A percentile compares a stretch with the other conserved stretches of the same genome.
Evolutionary conservation across 1,284 basidiomycete genomes (phyloP).

Genomic region (Papiliotrema flavescens): DNA sequence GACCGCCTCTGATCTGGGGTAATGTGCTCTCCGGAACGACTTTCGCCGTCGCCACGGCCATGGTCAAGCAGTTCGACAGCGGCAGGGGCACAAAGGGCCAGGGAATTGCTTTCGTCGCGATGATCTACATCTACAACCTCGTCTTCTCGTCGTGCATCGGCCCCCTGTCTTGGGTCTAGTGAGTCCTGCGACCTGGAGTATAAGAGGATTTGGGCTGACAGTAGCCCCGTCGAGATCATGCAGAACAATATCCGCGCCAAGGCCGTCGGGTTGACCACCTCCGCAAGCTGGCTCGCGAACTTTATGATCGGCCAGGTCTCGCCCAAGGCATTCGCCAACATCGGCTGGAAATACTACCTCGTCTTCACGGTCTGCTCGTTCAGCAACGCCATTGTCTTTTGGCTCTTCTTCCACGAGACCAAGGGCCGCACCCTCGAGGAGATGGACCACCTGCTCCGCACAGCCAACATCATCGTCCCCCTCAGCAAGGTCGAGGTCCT

Average conservation of each 20-base stretch:
- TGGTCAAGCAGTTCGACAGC: slow-evolving; percentile 14
- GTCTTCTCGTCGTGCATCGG: slow-evolving; percentile 21
- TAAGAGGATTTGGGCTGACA: not conserved
- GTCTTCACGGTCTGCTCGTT: slow-evolving; percentile 62
- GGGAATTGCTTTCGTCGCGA: slow-evolving; percentile 34
- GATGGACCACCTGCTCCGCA: slow-evolving; percentile 58
- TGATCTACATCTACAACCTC: slow-evolving; percentile 26
- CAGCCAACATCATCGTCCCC: slow-evolving; percentile 55
- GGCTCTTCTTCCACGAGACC: slow-evolving; percentile 50
- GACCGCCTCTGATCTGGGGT: slow-evolving; percentile 57
- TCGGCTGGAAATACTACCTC: slow-evolving; percentile 54
- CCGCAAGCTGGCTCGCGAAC: slow-evolving; percentile 55
- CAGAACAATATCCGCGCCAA: slow-evolving; percentile 61
- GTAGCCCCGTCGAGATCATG: slow-evolving; percentile 51
- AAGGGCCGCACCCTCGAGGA: slow-evolving; percentile 51
- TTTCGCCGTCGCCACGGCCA: slow-evolving; percentile 30
- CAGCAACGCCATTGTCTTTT: slow-evolving; percentile 61
- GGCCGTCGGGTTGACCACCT: slow-evolving; percentile 58
- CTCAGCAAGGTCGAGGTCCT: slow-evolving; percentile 49
- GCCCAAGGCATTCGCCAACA: slow-evolving; percentile 42
- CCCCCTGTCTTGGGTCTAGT: slow-evolving; percentile 4
- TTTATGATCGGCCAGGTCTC: slow-evolving; percentile 52
- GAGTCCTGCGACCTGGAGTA: not conserved
- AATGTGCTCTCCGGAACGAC: slow-evolving; percentile 54
- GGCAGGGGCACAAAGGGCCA: slow-evolving; percentile 6